These are phyloP conservation scores for Arachis monticola DNA, from an alignment of 331 rosid species.

Conservation along the genomic window DNA sequence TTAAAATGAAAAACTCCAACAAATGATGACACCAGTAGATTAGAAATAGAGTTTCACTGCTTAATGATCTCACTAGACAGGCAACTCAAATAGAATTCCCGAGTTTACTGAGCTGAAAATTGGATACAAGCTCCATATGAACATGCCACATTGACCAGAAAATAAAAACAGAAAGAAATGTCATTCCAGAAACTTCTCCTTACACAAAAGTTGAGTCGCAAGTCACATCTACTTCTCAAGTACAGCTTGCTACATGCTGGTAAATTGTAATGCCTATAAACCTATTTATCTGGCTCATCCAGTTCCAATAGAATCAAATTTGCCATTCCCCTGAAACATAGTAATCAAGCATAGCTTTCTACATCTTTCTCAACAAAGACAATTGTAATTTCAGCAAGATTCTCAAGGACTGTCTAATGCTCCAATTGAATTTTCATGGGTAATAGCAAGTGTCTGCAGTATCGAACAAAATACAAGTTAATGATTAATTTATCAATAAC, in stretches of 20 bases:
- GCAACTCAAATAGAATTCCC: not conserved
- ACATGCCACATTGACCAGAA: not conserved
- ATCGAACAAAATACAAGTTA: slow-evolving; percentile 14
- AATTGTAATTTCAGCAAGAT: slow-evolving; percentile 21
- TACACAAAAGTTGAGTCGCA: slow-evolving; percentile 9
- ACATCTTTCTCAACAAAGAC: slow-evolving; percentile 28
- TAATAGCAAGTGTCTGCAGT: slow-evolving; percentile 26
- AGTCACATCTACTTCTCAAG: slow-evolving; percentile 12
- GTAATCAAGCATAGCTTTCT: slow-evolving; percentile 27
- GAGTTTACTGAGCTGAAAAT: not conserved
- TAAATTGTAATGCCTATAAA: slow-evolving; percentile 2
- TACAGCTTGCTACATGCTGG: not conserved
- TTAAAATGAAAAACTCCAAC: not conserved
- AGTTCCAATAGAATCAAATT: slow-evolving; percentile 29
- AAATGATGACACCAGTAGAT: not conserved
- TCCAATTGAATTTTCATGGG: slow-evolving; percentile 2
- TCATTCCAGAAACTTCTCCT: not conserved
- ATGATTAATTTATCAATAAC: slow-evolving; percentile 14
- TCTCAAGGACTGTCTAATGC: slow-evolving; percentile 12
- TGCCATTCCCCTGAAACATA: slow-evolving; percentile 15
- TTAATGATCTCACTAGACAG: not conserved
- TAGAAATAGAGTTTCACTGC: not conserved
- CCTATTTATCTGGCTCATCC: slow-evolving; percentile 12
- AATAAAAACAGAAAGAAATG: not conserved
- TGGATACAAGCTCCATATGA: slow-evolving; percentile 10